Evolutionary conservation across 768 basidiomycete species (phyloP).

Genomic region (Calocera viscosa): DNA sequence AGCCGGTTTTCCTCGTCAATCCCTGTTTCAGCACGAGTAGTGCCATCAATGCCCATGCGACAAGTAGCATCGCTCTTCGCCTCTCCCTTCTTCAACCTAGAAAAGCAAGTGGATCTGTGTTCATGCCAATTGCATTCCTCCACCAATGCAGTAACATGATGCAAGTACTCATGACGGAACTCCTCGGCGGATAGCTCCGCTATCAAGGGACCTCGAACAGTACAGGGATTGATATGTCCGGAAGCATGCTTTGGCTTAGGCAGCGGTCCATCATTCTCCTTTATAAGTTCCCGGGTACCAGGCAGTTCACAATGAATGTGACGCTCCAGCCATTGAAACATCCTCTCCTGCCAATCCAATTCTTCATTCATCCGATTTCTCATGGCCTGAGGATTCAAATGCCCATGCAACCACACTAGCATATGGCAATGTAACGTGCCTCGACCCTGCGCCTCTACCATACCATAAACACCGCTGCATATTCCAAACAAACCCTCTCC

Average conservation of each 20-base stretch:
- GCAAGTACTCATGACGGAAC: too few relatives aligned
- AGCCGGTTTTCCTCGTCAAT: conserved; percentile 21
- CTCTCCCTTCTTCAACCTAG: background rate
- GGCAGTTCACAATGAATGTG: conserved; percentile 22
- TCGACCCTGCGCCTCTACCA: conserved; percentile 31
- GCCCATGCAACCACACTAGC: conserved; percentile 32
- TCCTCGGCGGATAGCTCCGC: too few relatives aligned
- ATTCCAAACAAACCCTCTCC: conserved; percentile 26
- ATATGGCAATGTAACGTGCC: conserved; percentile 35
- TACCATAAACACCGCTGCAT: conserved; percentile 31
- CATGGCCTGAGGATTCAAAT: conserved; percentile 25
- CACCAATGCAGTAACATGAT: too few relatives aligned
- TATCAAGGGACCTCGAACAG: background rate
- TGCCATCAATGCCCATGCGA: background rate
- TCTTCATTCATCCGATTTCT: conserved; percentile 16
- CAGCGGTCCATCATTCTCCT: background rate
- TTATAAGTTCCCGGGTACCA: conserved; percentile 1
- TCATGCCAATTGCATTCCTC: background rate
- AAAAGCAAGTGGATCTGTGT: background rate
- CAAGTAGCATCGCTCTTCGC: background rate
- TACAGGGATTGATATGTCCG: background rate
- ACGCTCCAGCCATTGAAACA: conserved; percentile 23
- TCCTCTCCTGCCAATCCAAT: conserved; percentile 15
- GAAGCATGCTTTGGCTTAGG: background rate
- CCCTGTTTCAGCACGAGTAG: background rate